phyloP scores from a whole-genome alignment of 1,139 yeast genomes.

The Geotrichum bryndzae region DNA sequence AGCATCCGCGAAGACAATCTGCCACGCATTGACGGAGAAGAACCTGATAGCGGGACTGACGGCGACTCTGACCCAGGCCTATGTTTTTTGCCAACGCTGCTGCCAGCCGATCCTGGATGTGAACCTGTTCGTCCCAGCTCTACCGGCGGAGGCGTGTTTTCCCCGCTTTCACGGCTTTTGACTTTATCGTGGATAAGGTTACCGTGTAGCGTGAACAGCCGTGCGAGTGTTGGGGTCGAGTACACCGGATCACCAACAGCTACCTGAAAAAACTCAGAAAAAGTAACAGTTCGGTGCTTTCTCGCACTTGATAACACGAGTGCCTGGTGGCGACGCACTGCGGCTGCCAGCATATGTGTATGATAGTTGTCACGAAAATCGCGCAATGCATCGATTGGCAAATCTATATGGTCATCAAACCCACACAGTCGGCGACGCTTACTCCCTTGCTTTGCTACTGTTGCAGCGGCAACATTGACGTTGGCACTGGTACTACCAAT shows the following conservation, averaged over 20 bases:
- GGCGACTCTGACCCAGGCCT: neutral
- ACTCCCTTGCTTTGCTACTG: neutral
- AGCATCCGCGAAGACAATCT: neutral
- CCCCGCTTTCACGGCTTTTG: neutral
- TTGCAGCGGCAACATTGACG: neutral
- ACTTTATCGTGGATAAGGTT: neutral
- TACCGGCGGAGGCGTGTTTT: conserved; percentile 5
- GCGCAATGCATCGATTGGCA: conserved; percentile 9
- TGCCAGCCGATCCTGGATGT: neutral
- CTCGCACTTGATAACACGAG: neutral
- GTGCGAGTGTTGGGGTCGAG: neutral
- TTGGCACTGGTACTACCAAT: neutral
- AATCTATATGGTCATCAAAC: conserved; percentile 8
- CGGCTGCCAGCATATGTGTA: conserved; percentile 7
- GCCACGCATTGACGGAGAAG: conserved; percentile 4
- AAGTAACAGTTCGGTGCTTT: neutral
- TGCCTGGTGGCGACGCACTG: conserved; percentile 1
- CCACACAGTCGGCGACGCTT: neutral
- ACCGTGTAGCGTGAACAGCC: neutral
- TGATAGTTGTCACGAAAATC: conserved; percentile 11
- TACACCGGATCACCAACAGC: conserved; percentile 9
- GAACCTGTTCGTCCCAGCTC: conserved; percentile 5
- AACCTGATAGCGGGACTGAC: conserved; percentile 2
- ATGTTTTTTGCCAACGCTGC: neutral
- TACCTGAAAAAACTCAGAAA: conserved; percentile 2